phyloP scores from a whole-genome alignment of 1,139 yeast species.

The Meyerozyma guilliermondii region DNA sequence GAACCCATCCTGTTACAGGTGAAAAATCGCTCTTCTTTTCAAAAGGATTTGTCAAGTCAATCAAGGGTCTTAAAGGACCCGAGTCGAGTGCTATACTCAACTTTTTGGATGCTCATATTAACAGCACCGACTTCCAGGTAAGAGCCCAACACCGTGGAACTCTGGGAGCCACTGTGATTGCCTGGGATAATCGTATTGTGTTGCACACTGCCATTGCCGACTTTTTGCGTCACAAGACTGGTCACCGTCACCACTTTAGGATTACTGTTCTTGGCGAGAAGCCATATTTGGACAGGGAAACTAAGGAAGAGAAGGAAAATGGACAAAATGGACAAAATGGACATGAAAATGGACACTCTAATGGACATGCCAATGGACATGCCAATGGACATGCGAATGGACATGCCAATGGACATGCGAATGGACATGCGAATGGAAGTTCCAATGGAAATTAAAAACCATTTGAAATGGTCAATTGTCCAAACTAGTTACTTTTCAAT shows the following conservation, averaged over 20 bases:
- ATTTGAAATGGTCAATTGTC: no score
- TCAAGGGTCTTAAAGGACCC: conserved; percentile 18
- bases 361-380: conserved; percentile 4
- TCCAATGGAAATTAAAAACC: no score
- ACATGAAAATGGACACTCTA: conserved; percentile 8
- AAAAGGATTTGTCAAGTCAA: conserved; percentile 17
- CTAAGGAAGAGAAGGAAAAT: conserved; percentile 2
- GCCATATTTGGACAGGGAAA: conserved; percentile 14
- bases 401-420: not conserved
- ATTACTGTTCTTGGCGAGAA: conserved; percentile 22
- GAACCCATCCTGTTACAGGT: conserved; percentile 27
- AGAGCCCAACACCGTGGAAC: conserved; percentile 22
- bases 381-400: not conserved
- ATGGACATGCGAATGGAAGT: not conserved
- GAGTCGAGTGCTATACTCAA: conserved; percentile 20
- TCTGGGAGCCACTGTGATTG: conserved; percentile 18
- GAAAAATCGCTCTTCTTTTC: conserved; percentile 20
- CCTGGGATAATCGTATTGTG: conserved; percentile 21
- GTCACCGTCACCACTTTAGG: conserved; percentile 19
- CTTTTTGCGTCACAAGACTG: conserved; percentile 17
- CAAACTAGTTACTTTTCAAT: no score
- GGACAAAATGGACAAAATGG: conserved; percentile 9
- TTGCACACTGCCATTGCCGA: conserved; percentile 20
- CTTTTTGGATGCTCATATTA: conserved; percentile 19
- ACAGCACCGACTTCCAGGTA: conserved; percentile 22